Base-by-base conservation (phyloP, 768 basidiomycete genomes). In the Amanita jacksonii region DNA sequence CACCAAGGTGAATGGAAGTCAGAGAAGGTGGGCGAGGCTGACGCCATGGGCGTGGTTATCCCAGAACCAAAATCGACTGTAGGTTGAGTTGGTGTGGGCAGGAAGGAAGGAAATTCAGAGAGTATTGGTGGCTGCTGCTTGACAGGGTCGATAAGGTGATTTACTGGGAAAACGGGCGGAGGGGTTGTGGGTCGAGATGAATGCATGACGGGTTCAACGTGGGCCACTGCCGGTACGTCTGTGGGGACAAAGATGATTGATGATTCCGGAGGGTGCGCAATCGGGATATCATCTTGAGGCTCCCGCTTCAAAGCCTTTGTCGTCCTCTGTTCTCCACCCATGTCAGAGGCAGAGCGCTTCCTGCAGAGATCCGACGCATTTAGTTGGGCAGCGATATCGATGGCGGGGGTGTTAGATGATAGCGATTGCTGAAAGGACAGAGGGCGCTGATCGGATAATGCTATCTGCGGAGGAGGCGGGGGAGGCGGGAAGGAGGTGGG, bases 261-360 rank as follows among this genome's bases (percentile, higher is more conserved):
- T 6, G 52, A 34, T n/a, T 43, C 33, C 23, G 42, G 33, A n/a
- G 32, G 8, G 34, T 43, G 41, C 20, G 20, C 41, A 19, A 72
- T 52, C 10, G 62, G 60, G 1, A 55, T 43, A 39, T 70, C 68
- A 22, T 75, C 73, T 49, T 61, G 63, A 23, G 71, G 70, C 47
- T 75, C 73, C 44, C 67, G 54, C 54, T 75, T 75, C 33, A 69
- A 58, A 13, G 68, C 64, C 54, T 72, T 73, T 27, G 67, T 59
- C 16, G 57, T 64, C 15, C 72, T 64, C 10, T 65, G 66, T 38
- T 65, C 67, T 42, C n/a, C n/a, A n/a, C 66, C 69, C 37, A 68
- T 53, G 40, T 62, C 67, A 22, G 69, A 66, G 15, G 68, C 70
- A 46, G 66, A 68, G 31, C 65, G 66, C 51, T 69, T 76, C 24